Evolutionary conservation across 2,329 filamentous ascomycete genomes (phyloP), one percentile per base, ranked within the genome.

Genomic region (Aschersonia sp.): DNA sequence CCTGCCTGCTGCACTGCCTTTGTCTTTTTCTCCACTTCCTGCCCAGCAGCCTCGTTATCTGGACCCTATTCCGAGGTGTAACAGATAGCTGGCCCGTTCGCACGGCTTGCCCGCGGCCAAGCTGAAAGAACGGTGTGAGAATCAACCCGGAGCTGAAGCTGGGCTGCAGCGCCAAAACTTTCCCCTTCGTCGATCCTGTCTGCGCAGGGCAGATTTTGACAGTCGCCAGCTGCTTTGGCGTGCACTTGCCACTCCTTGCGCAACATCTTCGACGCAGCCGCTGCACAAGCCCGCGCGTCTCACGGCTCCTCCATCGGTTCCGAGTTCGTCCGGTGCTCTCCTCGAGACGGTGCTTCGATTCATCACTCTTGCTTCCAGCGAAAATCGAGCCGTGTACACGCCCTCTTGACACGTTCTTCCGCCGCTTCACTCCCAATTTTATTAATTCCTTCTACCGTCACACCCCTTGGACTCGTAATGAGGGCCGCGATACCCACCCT

Each of bases 381-480:
- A 22, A 22, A 22, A 22, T 22, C 22, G 22, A 22, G 22, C 22
- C 22, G 22, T 22, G 22, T 22, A 22, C 22, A 22, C 22, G 22
- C 4, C 22, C 22, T 22, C 22, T 22, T 22, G 22, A 22, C 22
- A 22, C 22, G 22, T 4, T 22, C 22, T 22, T 22, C 22, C 22
- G 9, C 35, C n/a, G 9, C 35, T 39, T 39, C 35, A 39, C 9
- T n/a, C n/a, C n/a, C 4, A 2, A 44, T 32, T 48, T 37, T 30
- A 42, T 30, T 41, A 37, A 41, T 29, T 37, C 10, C 10, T 37
- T 32, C 32, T n/a, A 41, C 22, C 39, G 44, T 48, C 44, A 46
- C 49, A 42, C 46, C 37, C 30, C 44, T 41, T 12, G 32, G 44
- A 47, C 43, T 43, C 45, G 49, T 48, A 42, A 50, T 48, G 49